Evolutionary conservation across 2,329 filamentous ascomycete genomes (phyloP).

Genomic region (Dryadomyces quercus-mongolicae): DNA sequence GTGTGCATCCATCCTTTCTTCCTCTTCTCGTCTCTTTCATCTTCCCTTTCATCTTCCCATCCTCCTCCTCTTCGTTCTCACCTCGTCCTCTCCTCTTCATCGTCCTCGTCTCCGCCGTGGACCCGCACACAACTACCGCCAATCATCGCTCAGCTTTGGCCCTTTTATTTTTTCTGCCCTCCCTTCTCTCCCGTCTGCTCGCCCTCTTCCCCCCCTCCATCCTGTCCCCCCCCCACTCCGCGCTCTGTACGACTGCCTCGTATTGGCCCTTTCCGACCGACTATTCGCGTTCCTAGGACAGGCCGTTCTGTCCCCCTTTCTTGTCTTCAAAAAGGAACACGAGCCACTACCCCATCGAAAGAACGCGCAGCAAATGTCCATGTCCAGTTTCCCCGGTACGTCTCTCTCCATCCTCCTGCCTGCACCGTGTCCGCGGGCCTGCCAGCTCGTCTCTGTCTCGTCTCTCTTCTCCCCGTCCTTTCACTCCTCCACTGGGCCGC

Average conservation of each 20-base stretch:
- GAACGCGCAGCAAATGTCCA: not conserved
- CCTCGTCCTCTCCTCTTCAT: not conserved
- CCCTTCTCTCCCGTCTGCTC: not conserved
- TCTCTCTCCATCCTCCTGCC: not conserved
- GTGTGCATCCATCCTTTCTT: not conserved
- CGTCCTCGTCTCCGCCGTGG: not conserved
- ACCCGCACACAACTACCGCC: not conserved
- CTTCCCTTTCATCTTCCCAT: too few species aligned
- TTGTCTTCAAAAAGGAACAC: not conserved
- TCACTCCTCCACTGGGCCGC: not conserved
- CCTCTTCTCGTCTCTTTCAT: not conserved
- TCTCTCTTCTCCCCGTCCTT: too few species aligned
- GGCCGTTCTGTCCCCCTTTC: not conserved
- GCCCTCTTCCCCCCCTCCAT: not conserved
- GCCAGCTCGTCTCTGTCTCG: too few species aligned
- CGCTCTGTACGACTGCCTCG: not conserved
- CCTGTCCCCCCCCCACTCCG: not conserved
- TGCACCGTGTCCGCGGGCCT: not conserved
- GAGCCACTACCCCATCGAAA: not conserved
- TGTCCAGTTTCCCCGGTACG: not conserved
- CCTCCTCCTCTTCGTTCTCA: not conserved
- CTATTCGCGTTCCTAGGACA: not conserved
- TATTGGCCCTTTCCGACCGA: not conserved
- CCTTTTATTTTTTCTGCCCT: not conserved
- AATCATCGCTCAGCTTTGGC: not conserved